These are phyloP conservation scores for Taxillus chinensis DNA, from an alignment of 164 flowering plant genomes.

Conservation along the genomic window DNA sequence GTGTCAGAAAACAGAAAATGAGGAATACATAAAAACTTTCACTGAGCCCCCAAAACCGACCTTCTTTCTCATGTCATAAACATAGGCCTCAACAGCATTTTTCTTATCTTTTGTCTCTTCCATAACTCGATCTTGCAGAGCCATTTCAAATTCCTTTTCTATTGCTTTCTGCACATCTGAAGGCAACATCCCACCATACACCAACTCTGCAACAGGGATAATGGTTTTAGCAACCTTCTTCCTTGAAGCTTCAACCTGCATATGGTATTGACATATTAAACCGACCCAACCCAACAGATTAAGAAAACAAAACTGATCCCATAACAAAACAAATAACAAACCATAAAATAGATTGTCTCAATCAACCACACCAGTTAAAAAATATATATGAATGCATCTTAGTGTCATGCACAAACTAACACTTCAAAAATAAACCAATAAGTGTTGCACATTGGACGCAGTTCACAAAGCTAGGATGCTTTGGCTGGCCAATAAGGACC, in stretches of 20 bases:
- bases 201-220: slow-evolving; percentile 62
- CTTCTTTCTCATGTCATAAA: slow-evolving; percentile 96
- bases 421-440: too few relatives aligned
- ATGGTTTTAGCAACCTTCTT: slow-evolving; percentile 73
- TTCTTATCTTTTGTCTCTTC: slow-evolving; percentile 93
- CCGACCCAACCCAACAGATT: too few relatives aligned
- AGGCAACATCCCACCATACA: slow-evolving; percentile 58
- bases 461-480: too few relatives aligned
- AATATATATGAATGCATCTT: too few relatives aligned
- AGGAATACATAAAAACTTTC: slow-evolving; percentile 11
- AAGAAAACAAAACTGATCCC: too few relatives aligned
- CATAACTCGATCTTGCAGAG: slow-evolving; percentile 91
- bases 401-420: too few relatives aligned
- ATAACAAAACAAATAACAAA: too few relatives aligned
- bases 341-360: too few relatives aligned
- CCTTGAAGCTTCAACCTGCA: slow-evolving; percentile 69
- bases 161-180: slow-evolving; percentile 76
- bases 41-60: slow-evolving; percentile 13
- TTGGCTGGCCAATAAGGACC: too few relatives aligned
- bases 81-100: slow-evolving; percentile 96
- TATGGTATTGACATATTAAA: too few relatives aligned
- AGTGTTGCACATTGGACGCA: too few relatives aligned
- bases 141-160: slow-evolving; percentile 97
- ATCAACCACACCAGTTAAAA: too few relatives aligned
- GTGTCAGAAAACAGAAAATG: not conserved